phyloP scores from a whole-genome alignment of 2,329 filamentous ascomycete genomes.

The Aspergillus caelatus region DNA sequence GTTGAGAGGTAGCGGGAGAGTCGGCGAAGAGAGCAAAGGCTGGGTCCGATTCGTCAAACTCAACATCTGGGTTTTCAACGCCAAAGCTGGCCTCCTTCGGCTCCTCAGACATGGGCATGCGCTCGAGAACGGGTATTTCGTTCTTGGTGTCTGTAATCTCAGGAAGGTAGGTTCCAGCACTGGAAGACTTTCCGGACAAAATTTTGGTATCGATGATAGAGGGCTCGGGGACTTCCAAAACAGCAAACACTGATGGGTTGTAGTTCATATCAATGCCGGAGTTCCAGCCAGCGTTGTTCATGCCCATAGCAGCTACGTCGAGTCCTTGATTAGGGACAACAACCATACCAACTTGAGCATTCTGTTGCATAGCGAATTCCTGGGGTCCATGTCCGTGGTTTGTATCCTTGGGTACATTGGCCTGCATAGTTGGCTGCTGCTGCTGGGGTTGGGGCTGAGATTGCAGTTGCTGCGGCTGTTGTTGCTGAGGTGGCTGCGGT shows the following conservation, averaged over 20 bases:
- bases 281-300: slow-evolving; percentile 52
- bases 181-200: slow-evolving; percentile 72
- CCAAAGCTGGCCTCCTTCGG: slow-evolving; percentile 20
- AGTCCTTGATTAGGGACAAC: slow-evolving; percentile 79
- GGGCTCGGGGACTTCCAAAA: slow-evolving; percentile 69
- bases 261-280: slow-evolving; percentile 50
- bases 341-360: slow-evolving; percentile 69
- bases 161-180: slow-evolving; percentile 46
- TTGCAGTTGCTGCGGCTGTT: slow-evolving; percentile 36
- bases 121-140: slow-evolving; percentile 53
- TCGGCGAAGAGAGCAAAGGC: slow-evolving; percentile 56
- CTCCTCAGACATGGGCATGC: slow-evolving; percentile 26
- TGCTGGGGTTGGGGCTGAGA: slow-evolving; percentile 47
- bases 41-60: slow-evolving; percentile 59
- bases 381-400: slow-evolving; percentile 61
- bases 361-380: slow-evolving; percentile 64
- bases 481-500: slow-evolving; percentile 43
- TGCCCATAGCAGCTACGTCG: slow-evolving; percentile 72
- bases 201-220: slow-evolving; percentile 62
- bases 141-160: slow-evolving; percentile 51
- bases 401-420: slow-evolving; percentile 65
- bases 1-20: slow-evolving; percentile 42
- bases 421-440: slow-evolving; percentile 45
- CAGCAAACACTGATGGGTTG: slow-evolving; percentile 61
- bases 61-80: slow-evolving; percentile 40